Evolutionary conservation across 106 monocot species (phyloP).

Genomic region (Apostasia ramifera): DNA sequence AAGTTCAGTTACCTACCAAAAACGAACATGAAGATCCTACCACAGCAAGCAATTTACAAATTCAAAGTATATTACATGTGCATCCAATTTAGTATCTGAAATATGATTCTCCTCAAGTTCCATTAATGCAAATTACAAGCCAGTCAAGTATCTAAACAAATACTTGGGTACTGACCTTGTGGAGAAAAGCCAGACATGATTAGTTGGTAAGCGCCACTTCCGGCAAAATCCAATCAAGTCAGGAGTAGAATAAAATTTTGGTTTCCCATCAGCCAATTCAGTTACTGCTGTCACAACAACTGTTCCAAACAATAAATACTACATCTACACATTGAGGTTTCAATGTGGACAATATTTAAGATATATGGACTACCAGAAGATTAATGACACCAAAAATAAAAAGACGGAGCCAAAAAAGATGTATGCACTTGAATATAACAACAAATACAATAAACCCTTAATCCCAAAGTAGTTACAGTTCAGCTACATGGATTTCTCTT

Average conservation of each 20-base stretch:
- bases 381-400: not conserved
- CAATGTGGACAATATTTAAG: not conserved
- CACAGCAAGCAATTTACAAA: too few relatives aligned
- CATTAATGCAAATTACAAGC: not conserved
- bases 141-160: not conserved
- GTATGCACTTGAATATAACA: not conserved
- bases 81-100: not conserved
- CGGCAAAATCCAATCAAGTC: slow-evolving; percentile 88
- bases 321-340: slow-evolving; percentile 5
- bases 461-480: too few relatives aligned
- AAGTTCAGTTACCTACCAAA: too few relatives aligned
- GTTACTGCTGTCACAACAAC: slow-evolving; percentile 97
- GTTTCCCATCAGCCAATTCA: slow-evolving; percentile 84
- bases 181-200: slow-evolving; percentile 97
- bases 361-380: too few relatives aligned
- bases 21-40: too few relatives aligned
- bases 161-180: slow-evolving; percentile 43
- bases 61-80: too few relatives aligned
- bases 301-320: slow-evolving; percentile 22
- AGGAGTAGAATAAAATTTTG: slow-evolving; percentile 91
- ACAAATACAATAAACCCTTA: not conserved
- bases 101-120: not conserved
- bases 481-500: too few relatives aligned
- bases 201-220: slow-evolving; percentile 93
- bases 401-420: not conserved